These are phyloP conservation scores for Thielaviopsis cerberus DNA, from an alignment of 2,329 filamentous ascomycete genomes.

Conservation along the genomic window DNA sequence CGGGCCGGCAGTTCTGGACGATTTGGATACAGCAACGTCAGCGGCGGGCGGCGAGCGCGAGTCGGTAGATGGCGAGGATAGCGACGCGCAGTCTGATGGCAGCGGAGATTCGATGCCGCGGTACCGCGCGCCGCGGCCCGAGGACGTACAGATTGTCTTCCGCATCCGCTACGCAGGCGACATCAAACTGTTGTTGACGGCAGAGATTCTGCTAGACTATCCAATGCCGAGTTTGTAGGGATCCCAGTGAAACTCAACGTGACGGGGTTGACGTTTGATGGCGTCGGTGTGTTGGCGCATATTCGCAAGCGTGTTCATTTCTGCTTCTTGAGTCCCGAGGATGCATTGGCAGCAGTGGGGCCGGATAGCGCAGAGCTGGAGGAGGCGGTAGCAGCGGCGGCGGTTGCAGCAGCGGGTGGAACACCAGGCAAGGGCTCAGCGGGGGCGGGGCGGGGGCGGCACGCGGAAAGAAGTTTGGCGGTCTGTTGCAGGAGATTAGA, in stretches of 20 bases:
- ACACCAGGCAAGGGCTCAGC: conserved; percentile 14
- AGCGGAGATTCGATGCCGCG: conserved; percentile 21
- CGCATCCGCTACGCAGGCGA: conserved; percentile 79
- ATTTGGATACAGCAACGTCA: conserved; percentile 15
- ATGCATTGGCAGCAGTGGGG: conserved; percentile 57
- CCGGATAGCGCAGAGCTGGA: conserved; percentile 22
- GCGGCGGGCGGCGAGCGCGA: conserved; percentile 12
- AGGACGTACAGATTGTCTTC: conserved; percentile 85
- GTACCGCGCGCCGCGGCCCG: conserved; percentile 54
- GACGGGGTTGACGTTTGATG: conserved; percentile 86
- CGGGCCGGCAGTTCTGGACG: conserved; percentile 23
- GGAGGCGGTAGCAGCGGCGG: conserved; percentile 15
- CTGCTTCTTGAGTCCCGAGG: conserved; percentile 83
- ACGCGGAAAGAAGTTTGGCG: conserved; percentile 34
- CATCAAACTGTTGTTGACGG: conserved; percentile 71
- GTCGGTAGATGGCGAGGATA: conserved; percentile 12
- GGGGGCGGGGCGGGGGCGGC: conserved; percentile 5
- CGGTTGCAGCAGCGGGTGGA: conserved; percentile 2
- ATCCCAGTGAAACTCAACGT: conserved; percentile 90
- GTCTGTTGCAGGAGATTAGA: conserved; percentile 74
- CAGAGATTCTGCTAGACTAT: conserved; percentile 90
- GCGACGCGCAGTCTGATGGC: conserved; percentile 15
- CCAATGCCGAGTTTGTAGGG: conserved; percentile 96
- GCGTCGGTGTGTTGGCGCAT: conserved; percentile 77
- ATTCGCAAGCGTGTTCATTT: conserved; percentile 81